Evolutionary conservation across 2,329 filamentous ascomycete genomes (phyloP), one percentile per base, ranked within the genome.

Genomic region (Ophiostoma triangulosporum): DNA sequence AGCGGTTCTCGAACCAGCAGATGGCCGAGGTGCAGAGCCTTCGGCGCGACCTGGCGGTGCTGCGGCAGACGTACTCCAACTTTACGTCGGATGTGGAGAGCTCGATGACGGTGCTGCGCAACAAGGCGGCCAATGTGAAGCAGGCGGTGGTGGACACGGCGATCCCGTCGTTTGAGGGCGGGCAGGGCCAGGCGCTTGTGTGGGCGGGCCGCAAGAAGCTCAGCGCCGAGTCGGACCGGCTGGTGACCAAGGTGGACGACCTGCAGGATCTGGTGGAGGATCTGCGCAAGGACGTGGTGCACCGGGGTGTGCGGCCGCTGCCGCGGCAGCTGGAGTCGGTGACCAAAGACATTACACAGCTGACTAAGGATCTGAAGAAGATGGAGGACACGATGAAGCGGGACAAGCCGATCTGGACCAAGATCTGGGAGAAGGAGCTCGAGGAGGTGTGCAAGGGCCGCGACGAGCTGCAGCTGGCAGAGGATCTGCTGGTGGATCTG

Each of bases 351-450:
- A 89, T 98, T 58, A 81, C 83, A 49, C 70, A 75, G 53, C 82
- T 93, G 31, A 86, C 83, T 49, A 84, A 88, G 64, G 90, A 96
- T 64, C 80, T 98, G 58, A 93, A 88, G 76, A 90, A 87, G 70
- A 84, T 98, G 77, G 87, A 95, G 65, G 90, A 95, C 15, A 95
- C 86, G 72, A 79, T 98, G 70, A 84, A 83, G 62, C 80, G 81
- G 48, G 93, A 98, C 76, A 95, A 95, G 68, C 93, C 93, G 0
- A 75, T 96, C 55, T 98, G 93, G 91, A 96, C 89, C 53, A 96
- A 96, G 78, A 95, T 97, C 59, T 98, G 93, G 93, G 91, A 97
- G 77, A 90, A 94, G 69, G 90, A 97, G 67, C 74, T 98, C 46
- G 88, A 97, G 67, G 84, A 91, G 51, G 91, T 98, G 3, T 97